Evolutionary conservation across 495 filamentous ascomycete genomes (phyloP).

Genomic region (Aspergillus cavernicola): DNA sequence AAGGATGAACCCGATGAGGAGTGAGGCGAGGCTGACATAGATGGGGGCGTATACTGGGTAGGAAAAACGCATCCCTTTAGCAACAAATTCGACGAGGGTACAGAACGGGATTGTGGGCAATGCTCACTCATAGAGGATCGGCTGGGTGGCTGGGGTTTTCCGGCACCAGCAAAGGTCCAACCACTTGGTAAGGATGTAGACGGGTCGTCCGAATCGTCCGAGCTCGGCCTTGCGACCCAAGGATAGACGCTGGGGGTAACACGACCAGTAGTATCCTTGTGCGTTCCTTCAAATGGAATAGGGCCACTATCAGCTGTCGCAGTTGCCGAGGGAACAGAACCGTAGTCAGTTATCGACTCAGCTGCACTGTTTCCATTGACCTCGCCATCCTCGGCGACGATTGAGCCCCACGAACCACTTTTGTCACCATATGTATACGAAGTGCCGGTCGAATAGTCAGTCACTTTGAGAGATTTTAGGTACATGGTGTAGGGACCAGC

Average conservation of each 20-base stretch:
- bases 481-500: conserved; percentile 82
- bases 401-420: conserved; percentile 74
- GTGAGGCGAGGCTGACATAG: conserved; percentile 43
- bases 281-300: conserved; percentile 64
- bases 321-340: conserved; percentile 51
- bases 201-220: conserved; percentile 24
- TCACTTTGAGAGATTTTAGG: conserved; percentile 68
- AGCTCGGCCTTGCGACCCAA: conserved; percentile 49
- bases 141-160: conserved; percentile 51
- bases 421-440: conserved; percentile 75
- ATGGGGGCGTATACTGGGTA: conserved; percentile 45
- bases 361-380: conserved; percentile 51
- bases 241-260: conserved; percentile 56
- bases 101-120: conserved; percentile 22
- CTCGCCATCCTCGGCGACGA: conserved; percentile 69
- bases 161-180: conserved; percentile 69
- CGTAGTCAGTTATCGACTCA: conserved; percentile 30
- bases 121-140: conserved; percentile 50
- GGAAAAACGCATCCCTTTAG: conserved; percentile 26
- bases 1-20: conserved; percentile 46
- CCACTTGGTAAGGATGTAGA: conserved; percentile 57
- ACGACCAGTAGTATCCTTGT: conserved; percentile 47
- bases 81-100: conserved; percentile 8
- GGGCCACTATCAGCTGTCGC: conserved; percentile 51
- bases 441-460: conserved; percentile 87